Evolutionary conservation across 805 yeast genomes (phyloP).

Genomic region (Ogataea nakhonphanomensis): DNA sequence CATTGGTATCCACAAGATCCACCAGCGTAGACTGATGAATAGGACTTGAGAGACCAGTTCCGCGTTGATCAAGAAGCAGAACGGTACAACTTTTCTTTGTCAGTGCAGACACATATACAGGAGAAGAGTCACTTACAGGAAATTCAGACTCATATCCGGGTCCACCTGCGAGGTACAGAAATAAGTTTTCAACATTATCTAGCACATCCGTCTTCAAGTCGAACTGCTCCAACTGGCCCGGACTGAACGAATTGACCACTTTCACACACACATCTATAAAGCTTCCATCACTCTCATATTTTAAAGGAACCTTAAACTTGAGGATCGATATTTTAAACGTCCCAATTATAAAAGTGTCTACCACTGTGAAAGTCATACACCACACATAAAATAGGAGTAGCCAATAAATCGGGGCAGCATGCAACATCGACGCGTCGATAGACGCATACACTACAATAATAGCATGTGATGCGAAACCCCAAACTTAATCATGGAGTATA

Average conservation of each 20-base stretch:
- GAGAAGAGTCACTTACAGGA: constrained; percentile 15
- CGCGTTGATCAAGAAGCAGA: constrained; percentile 53
- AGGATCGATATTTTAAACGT: constrained; percentile 22
- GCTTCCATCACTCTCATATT: constrained; percentile 14
- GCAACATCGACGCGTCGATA: constrained; percentile 8
- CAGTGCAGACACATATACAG: constrained; percentile 18
- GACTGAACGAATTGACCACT: constrained; percentile 17
- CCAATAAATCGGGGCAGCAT: background rate
- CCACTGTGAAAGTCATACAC: constrained; percentile 1
- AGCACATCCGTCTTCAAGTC: constrained; percentile 17
- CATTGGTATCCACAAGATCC: constrained; percentile 18
- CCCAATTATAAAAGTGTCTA: constrained; percentile 19
- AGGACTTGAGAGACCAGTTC: constrained; percentile 55
- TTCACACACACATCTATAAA: constrained; percentile 20
- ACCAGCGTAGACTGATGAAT: constrained; percentile 34
- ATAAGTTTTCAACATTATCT: constrained; percentile 26
- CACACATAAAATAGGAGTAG: background rate
- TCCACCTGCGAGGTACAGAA: constrained; percentile 50
- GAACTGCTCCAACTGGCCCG: constrained; percentile 4
- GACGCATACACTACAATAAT: background rate
- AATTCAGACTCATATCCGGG: constrained; percentile 46
- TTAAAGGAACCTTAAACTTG: constrained; percentile 28
- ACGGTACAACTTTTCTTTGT: constrained; percentile 22
- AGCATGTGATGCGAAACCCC: constrained; percentile 8
- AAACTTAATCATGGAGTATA: constrained; percentile 3